phyloP scores from a whole-genome alignment of 306 rosid genomes.

The Abrus precatorius region DNA sequence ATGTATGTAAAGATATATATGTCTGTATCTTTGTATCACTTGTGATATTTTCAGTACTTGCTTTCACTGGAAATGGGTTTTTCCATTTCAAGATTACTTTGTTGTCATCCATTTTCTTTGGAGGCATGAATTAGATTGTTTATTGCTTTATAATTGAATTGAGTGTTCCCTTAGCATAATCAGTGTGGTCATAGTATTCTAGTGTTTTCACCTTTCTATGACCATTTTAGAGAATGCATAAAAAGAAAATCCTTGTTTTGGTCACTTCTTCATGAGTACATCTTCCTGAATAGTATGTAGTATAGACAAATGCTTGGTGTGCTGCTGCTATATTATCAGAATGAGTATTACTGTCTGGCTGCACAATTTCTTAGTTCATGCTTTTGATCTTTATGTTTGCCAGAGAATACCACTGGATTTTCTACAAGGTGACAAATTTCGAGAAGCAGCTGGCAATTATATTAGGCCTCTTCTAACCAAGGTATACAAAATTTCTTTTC shows the following conservation, averaged over 20 bases:
- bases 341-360: conserved; percentile 5
- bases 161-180: conserved; percentile 2
- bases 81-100: background rate
- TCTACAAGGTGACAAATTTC: conserved; percentile 82
- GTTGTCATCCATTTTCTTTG: background rate
- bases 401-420: conserved; percentile 99
- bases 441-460: conserved; percentile 89
- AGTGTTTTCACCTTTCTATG: background rate
- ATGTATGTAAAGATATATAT: background rate
- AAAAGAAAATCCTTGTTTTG: conserved; percentile 32
- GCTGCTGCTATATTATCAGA: background rate
- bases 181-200: background rate
- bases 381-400: conserved; percentile 40
- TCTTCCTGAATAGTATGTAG: conserved; percentile 10
- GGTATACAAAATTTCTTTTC: conserved; percentile 57
- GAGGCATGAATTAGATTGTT: background rate
- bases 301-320: conserved; percentile 6
- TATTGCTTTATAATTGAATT: background rate
- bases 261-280: conserved; percentile 2
- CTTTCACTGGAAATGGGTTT: conserved; percentile 29
- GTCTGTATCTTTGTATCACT: background rate
- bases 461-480: conserved; percentile 92
- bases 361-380: conserved; percentile 16
- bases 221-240: background rate
- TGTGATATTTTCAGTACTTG: background rate